Evolutionary conservation across 768 basidiomycete genomes (phyloP).

Genomic region (Phlegmacium glaucopus): DNA sequence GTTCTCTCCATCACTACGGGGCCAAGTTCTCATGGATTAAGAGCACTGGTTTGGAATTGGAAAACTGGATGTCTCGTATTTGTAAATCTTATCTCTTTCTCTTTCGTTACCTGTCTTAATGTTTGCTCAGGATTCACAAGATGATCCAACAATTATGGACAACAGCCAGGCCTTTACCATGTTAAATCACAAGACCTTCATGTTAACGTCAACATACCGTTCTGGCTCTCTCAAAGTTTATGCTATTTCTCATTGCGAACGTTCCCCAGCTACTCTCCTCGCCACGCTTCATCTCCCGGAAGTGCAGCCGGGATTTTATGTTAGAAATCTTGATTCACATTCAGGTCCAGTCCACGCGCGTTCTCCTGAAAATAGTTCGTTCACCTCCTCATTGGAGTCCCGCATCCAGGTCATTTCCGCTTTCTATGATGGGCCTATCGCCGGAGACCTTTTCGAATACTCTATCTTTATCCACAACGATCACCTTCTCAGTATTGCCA

Average conservation of each 20-base stretch:
- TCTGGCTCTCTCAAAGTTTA: slow-evolving; percentile 2
- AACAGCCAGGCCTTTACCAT: background rate
- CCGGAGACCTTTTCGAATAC: background rate
- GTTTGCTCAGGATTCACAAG: background rate
- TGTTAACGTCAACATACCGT: background rate
- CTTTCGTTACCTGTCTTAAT: background rate
- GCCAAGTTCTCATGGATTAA: background rate
- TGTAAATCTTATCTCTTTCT: background rate
- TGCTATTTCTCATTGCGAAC: background rate
- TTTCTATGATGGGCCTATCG: background rate
- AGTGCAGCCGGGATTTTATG: background rate
- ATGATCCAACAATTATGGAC: background rate
- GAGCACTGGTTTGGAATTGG: slow-evolving; percentile 11
- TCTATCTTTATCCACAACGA: slow-evolving; percentile 12
- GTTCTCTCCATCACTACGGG: slow-evolving; percentile 1
- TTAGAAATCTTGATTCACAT: background rate
- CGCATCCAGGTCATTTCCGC: slow-evolving; percentile 4
- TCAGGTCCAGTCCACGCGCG: slow-evolving; percentile 3
- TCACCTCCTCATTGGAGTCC: background rate
- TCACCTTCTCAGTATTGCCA: slow-evolving; percentile 2
- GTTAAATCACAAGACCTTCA: background rate
- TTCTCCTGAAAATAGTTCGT: background rate
- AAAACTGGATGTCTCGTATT: slow-evolving; percentile 2
- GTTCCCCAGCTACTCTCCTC: background rate
- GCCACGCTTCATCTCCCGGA: slow-evolving; percentile 4